Base-by-base conservation (phyloP, 1,284 basidiomycete genomes). In the Heterobasidion occidentale region DNA sequence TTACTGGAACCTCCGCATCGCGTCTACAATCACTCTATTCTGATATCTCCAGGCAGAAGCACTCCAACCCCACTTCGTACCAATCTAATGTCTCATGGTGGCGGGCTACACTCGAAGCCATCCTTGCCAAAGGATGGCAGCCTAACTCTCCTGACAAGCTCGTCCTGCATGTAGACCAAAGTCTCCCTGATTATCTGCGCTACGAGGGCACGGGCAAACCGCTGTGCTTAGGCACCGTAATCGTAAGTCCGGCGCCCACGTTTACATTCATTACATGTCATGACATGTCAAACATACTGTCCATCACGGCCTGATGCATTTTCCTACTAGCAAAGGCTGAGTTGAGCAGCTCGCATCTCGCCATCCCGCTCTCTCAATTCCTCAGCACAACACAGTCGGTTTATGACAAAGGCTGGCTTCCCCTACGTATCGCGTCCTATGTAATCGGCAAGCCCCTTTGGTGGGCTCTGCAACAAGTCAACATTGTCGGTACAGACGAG, bases 51-150 rank as follows among this genome's bases (percentile, higher is more conserved):
- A 77, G 84, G 7, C 92, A 95, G 72, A 90, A 88, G 62, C 74
- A 81, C 36, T 88, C 92, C 1, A 96, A 98, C 68, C 88, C 92
- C 0, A 80, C 86, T 3, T 87, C 92, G 2, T 98, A 87, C 69
- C 74, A 82, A 44, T 81, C 90, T 14, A 92, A 90, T 65, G 73
- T 94, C 38, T 83, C 88, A 57, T 97, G 93, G 93, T 98, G 95
- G 94, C 79, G 80, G 45, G 71, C 72, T 44, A 84, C 86, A 0
- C 71, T 98, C 3, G 80, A 87, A 60, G 77, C 78, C 12, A 70
- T 87, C 7, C 78, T 90, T 6, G 65, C 75, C 54, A 74, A 74
- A 33, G 90, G 88, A 1, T 74, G 82, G 67, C 80, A 88, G 11
- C 65, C 70, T 49, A 66, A 70, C n/a, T 48, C 65, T 15, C 58